Conservation (phyloP, 176 grass and related monocot genomes). For the Tillandsia leiboldiana region DNA sequence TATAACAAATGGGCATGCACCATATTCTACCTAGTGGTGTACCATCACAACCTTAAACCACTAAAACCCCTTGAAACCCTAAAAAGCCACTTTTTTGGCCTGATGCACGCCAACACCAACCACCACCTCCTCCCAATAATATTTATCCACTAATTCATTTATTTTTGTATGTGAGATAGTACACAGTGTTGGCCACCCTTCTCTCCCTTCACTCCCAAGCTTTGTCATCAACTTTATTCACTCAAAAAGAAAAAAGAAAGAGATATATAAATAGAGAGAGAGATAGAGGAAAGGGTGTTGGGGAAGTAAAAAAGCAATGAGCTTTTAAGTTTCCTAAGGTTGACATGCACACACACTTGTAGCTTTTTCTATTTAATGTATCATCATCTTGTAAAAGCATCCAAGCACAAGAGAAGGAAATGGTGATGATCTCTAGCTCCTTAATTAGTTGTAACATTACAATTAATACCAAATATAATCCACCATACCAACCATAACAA, state of each 20-base stretch:
- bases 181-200: constrained; percentile 22
- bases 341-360: constrained; percentile 25
- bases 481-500: neutral
- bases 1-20: no score
- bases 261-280: constrained; percentile 18
- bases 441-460: no score
- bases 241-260: neutral
- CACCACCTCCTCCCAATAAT: constrained; percentile 6
- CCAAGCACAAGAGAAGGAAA: constrained; percentile 8
- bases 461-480: no score
- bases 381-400: constrained; percentile 24
- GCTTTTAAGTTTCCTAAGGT: constrained; percentile 20
- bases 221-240: constrained; percentile 38
- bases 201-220: constrained; percentile 39
- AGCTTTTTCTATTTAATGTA: constrained; percentile 18
- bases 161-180: constrained; percentile 16
- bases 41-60: constrained; percentile 11
- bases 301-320: constrained; percentile 4
- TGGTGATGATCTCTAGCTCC: neutral
- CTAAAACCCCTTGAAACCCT: constrained; percentile 20
- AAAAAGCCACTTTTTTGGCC: constrained; percentile 43
- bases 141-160: constrained; percentile 1
- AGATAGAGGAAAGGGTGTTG: neutral
- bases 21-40: no score
- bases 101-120: constrained; percentile 34